Percentiles rank a stretch among this genome's conserved stretches.
phyloP scores from a whole-genome alignment of 139 green algal species.

The Chlorella ohadii region DNA sequence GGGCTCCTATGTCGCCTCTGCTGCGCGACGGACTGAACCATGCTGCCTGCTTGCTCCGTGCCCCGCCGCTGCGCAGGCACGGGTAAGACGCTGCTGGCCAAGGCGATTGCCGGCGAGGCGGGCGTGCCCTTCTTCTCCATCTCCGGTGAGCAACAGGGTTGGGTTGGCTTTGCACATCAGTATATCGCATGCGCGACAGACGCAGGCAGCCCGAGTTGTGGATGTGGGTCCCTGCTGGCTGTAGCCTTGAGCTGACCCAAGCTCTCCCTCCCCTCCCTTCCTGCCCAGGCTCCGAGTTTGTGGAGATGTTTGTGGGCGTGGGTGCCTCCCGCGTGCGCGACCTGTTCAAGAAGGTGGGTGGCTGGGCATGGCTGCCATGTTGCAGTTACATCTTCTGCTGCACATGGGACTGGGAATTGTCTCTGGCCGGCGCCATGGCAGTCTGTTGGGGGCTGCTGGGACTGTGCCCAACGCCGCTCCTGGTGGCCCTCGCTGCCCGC shows the following conservation, averaged over 20 bases:
- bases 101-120: slow-evolving; percentile 84
- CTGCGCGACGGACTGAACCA: too few relatives aligned
- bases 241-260: too few relatives aligned
- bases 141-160: slow-evolving; percentile 41
- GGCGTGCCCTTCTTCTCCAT: slow-evolving; percentile 75
- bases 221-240: too few relatives aligned
- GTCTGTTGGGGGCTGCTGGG: not conserved
- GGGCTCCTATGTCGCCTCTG: too few relatives aligned
- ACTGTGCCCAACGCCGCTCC: slow-evolving; percentile 56
- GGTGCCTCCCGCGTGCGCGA: slow-evolving; percentile 83
- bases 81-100: slow-evolving; percentile 97
- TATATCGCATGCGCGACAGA: too few relatives aligned
- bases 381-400: not conserved
- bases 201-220: too few relatives aligned
- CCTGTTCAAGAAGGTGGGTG: slow-evolving; percentile 94
- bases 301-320: slow-evolving; percentile 84
- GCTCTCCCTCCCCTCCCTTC: too few relatives aligned
- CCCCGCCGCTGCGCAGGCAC: slow-evolving; percentile 65
- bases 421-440: too few relatives aligned
- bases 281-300: slow-evolving; percentile 72
- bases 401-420: too few relatives aligned
- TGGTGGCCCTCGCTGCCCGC: slow-evolving; percentile 66
- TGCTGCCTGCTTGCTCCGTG: too few relatives aligned
- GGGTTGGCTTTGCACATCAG: too few relatives aligned
- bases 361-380: not conserved